Base-by-base conservation (phyloP, 139 green algal genomes). In the Klebsormidium nitens region DNA sequence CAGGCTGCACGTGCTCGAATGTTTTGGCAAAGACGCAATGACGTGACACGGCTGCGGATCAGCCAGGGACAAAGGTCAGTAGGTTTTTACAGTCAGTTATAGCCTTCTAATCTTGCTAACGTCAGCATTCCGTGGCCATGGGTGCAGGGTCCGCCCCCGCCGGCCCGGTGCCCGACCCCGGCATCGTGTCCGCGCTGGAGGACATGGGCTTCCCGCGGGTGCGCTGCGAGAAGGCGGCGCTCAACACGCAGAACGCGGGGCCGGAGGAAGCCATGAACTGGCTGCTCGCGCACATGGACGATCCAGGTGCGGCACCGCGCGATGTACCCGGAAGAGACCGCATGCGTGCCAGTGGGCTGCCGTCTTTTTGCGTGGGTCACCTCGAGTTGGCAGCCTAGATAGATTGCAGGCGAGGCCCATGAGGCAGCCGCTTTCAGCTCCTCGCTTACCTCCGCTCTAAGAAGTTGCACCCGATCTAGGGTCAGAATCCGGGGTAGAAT, bases 161-260 rank as follows among this genome's bases (percentile, higher is more conserved):
- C 11, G 14, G 49, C 3, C 57, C 26, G 28, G 8, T 11, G 66
- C 69, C 84, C 5, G 71, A 88, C 77, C 48, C 64, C 17, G 60
- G 42, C 5, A 85, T 92, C 38, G 85, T 95, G 32, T 46, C 63
- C 4, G 59, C 83, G 60, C 76, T 93, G 8, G 50, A 88, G 60
- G 66, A 68, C 28, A 96, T 97, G 93, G 94, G 94, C 56, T 99
- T 99, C 69, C 77, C 71, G 5, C 86, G 88, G 26, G 89, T 90
- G 29, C 87, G 83, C 35, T 83, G 78, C 72, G 88, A 89, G 75
- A 82, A 88, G 1, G 94, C 93, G 8, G 84, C 78, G 0, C 56
- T 92, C 4, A 84, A 85, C 1, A 85, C 75, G 0, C 57, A 69
- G 34, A 93, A 92, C 57, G 57, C 32, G 3, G 78, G 83, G 2